phyloP scores from a whole-genome alignment of 2,329 filamentous ascomycete genomes.

The Xylariaceae sp. region DNA sequence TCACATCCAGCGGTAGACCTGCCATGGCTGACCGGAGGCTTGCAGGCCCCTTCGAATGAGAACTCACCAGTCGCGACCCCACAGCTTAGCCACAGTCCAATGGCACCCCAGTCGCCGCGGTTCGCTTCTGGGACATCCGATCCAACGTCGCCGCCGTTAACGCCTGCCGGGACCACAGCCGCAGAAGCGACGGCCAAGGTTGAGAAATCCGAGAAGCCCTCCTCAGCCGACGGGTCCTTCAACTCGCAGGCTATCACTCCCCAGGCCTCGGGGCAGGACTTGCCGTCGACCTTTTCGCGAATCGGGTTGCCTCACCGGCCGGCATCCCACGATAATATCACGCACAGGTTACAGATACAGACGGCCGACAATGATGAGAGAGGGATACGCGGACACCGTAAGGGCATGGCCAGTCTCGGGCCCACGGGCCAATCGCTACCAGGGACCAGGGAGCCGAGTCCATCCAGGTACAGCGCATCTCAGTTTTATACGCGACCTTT shows the following conservation, averaged over 20 bases:
- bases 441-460: constrained; percentile 54
- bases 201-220: constrained; percentile 12
- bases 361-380: constrained; percentile 28
- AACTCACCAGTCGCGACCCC: constrained; percentile 54
- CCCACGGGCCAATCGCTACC: constrained; percentile 43
- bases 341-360: constrained; percentile 35
- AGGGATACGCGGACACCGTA: constrained; percentile 35
- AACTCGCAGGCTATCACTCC: constrained; percentile 52
- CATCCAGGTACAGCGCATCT: constrained; percentile 55
- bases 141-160: constrained; percentile 82
- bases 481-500: constrained; percentile 65
- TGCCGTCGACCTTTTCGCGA: constrained; percentile 33
- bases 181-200: constrained; percentile 26
- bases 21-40: no score
- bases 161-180: constrained; percentile 65
- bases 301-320: constrained; percentile 34
- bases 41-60: constrained; percentile 53
- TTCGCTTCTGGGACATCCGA: constrained; percentile 60
- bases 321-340: constrained; percentile 33
- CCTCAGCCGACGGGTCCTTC: constrained; percentile 18
- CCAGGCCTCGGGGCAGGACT: constrained; percentile 55
- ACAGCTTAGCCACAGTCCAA: constrained; percentile 57
- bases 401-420: constrained; percentile 46
- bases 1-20: no score
- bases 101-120: constrained; percentile 57